Percentiles rank a stretch among this genome's conserved stretches.
These are phyloP conservation scores for Pseudonitzschia multiseries DNA, from an alignment of 108 stramenopile genomes.

Conservation along the genomic window DNA sequence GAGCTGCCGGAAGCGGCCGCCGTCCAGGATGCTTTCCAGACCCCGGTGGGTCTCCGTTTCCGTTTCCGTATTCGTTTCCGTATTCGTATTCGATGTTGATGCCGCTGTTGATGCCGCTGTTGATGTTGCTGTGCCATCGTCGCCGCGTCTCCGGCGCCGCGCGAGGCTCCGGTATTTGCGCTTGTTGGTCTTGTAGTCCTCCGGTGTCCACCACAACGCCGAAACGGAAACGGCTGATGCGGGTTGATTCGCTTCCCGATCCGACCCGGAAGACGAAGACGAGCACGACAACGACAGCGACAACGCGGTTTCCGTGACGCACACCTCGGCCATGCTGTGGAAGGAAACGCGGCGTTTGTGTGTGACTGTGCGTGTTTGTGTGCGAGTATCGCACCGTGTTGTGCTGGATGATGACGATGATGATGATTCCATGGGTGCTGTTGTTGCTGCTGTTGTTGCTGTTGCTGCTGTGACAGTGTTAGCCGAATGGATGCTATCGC, in stretches of 20 bases:
- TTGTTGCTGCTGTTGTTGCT: background rate
- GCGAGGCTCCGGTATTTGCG: background rate
- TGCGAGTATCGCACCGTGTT: too few species aligned
- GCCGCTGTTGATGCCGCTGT: too few species aligned
- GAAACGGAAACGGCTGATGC: too few species aligned
- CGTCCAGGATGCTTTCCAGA: background rate
- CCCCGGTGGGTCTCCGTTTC: background rate
- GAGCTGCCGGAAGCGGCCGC: too few species aligned
- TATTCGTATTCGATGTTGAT: too few species aligned
- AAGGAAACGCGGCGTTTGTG: conserved; percentile 1
- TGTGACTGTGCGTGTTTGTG: background rate
- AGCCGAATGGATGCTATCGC: background rate
- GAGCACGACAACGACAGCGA: too few species aligned
- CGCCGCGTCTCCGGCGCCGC: too few species aligned
- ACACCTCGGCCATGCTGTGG: conserved; percentile 8
- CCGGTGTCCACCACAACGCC: conserved; percentile 2
- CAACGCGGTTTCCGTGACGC: background rate
- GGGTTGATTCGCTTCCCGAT: too few species aligned
- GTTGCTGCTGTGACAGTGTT: background rate
- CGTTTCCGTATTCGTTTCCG: background rate
- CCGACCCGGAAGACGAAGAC: too few species aligned
- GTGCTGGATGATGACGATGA: too few species aligned
- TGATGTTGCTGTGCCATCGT: too few species aligned
- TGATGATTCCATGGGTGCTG: too few species aligned
- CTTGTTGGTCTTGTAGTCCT: conserved; percentile 1